Conservation (phyloP, 192 early-diverging fungal species). For the Powellomyces hirtus region DNA sequence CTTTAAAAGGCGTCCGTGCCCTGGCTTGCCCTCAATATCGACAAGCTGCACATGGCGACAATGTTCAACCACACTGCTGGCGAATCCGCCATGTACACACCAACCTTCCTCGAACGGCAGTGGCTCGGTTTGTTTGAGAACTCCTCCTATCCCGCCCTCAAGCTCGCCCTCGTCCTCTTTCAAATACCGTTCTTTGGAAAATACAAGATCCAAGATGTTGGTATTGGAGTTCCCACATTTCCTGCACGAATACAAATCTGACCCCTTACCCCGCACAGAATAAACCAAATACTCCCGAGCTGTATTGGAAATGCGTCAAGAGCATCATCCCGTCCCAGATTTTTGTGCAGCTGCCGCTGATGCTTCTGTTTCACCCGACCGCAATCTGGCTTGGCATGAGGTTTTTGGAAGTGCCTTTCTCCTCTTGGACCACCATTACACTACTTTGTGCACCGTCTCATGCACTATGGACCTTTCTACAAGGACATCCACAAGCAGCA, state of each 20-base stretch:
- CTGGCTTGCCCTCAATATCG: too few relatives aligned
- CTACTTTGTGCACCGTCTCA: conserved; percentile 85
- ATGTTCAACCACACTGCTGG: neutral
- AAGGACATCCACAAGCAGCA: conserved; percentile 92
- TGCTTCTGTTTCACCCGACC: conserved; percentile 81
- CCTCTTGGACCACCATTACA: conserved; percentile 66
- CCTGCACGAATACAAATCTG: neutral
- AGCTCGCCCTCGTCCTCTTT: conserved; percentile 67
- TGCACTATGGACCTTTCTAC: conserved; percentile 88
- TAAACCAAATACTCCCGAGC: conserved; percentile 58
- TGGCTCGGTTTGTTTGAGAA: conserved; percentile 40
- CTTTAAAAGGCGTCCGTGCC: too few relatives aligned
- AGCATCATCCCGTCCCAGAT: conserved; percentile 76
- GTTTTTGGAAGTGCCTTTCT: conserved; percentile 78
- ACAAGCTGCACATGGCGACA: too few relatives aligned
- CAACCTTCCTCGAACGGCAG: neutral
- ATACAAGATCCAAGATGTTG: conserved; percentile 83
- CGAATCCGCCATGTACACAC: neutral
- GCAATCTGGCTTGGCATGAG: conserved; percentile 80
- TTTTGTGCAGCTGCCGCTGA: conserved; percentile 80
- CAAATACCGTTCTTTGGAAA: conserved; percentile 83
- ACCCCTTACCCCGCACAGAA: conserved; percentile 32
- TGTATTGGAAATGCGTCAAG: conserved; percentile 72
- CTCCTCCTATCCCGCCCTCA: conserved; percentile 27
- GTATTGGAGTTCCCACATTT: neutral